Conservation (phyloP, 2,329 filamentous ascomycete genomes). For the Botryosphaeria dothidea region DNA sequence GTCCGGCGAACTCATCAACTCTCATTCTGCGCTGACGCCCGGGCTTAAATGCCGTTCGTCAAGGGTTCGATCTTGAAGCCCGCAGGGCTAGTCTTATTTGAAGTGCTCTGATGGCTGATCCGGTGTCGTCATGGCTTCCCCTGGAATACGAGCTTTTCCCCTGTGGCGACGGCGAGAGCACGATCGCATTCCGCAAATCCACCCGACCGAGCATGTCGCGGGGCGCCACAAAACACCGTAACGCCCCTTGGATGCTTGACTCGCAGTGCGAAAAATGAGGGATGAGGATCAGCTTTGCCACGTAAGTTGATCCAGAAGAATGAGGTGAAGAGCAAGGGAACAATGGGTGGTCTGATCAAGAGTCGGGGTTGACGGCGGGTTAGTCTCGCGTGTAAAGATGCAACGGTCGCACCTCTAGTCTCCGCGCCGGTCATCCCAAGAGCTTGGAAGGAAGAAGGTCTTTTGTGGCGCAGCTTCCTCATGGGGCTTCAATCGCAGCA, state of each 20-base stretch:
- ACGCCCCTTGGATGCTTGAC: not conserved
- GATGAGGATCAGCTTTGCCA: not conserved
- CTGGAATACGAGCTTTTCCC: conserved; percentile 2
- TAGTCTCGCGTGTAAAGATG: too few relatives aligned
- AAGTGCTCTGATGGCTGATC: too few relatives aligned
- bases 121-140: conserved; percentile 4
- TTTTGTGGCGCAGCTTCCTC: not conserved
- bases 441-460: not conserved
- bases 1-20: too few relatives aligned
- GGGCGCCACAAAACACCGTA: not conserved
- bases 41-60: too few relatives aligned
- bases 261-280: not conserved
- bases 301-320: not conserved
- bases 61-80: too few relatives aligned
- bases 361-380: too few relatives aligned
- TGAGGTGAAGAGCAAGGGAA: not conserved
- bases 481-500: not conserved
- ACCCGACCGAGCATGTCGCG: not conserved
- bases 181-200: not conserved
- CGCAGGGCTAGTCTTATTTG: too few relatives aligned
- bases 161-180: not conserved
- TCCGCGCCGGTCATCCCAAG: not conserved
- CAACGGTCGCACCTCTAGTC: not conserved
- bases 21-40: too few relatives aligned
- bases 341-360: not conserved